Base-by-base conservation (phyloP, 2,329 filamentous ascomycete genomes). In the Epichloe festucae region DNA sequence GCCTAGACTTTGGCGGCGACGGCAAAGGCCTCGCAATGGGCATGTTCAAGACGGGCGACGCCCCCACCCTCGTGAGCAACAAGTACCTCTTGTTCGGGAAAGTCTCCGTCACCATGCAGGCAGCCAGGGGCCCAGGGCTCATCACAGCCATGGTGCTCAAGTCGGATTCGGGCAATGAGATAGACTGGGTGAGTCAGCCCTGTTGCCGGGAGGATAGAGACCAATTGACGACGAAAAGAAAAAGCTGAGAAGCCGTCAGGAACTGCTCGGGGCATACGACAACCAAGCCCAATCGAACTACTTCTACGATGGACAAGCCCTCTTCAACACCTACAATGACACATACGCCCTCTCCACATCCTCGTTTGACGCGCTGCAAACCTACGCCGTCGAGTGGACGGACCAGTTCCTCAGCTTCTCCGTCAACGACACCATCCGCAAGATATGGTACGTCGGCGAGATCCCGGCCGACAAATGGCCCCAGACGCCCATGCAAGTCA, bases 11-110 rank as follows among this genome's bases (percentile, higher is more conserved):
- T 15, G 60, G 58, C 52, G 57, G 56, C 1, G 54, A 62, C 46
- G 56, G 59, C 19, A 57, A 58, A 8, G 67, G 67, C 3, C 59
- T 64, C 41, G 55, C 59, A 49, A 59, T 69, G 60, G 77, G 78
- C 56, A 87, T 89, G 65, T 77, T 74, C 1, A 66, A 78, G 11
- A 68, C 73, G 36, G 70, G 69, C 31, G 77, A 82, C 46, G 74
- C 72, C 34, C 77, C 83, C 7, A 81, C 79, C 3, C 85, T 89
- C 65, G 76, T 75, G 60, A 76, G 76, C 39, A 75, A 82, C 58
- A 88, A 84, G 75, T 91, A 91, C 70, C 84, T 93, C 63, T 89
- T 93, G 82, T 93, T 89, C 62, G 87, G 87, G 50, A 81, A 79
- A 58, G 80, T 89, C 54, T 81, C 85, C 43, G 79, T 84, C 50